These are phyloP conservation scores for Elsinoe perseae DNA, from an alignment of 2,329 filamentous ascomycete species.

Conservation along the genomic window DNA sequence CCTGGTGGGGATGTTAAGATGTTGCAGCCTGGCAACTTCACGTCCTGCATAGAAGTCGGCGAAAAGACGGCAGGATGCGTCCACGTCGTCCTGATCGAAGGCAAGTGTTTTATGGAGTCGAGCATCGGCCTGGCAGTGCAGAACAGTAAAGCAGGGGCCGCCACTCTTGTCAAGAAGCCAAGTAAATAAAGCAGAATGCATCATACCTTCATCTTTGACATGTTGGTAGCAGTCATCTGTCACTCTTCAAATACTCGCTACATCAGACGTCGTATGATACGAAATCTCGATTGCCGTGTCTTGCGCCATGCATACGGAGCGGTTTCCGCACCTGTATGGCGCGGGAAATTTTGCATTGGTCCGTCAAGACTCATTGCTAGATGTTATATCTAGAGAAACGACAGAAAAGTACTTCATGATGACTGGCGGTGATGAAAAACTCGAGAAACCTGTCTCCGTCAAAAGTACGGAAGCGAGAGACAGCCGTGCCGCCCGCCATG, in stretches of 20 bases:
- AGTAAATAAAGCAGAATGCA: background rate
- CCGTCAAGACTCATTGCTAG: too few relatives aligned
- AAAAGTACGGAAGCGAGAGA: conserved; percentile 2
- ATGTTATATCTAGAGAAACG: too few relatives aligned
- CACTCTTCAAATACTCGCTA: too few relatives aligned
- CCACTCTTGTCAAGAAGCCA: background rate
- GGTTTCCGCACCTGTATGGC: too few relatives aligned
- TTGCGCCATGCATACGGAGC: too few relatives aligned
- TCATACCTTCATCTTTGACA: background rate
- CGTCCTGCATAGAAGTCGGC: background rate
- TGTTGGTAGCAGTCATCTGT: too few relatives aligned
- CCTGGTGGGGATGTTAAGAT: background rate
- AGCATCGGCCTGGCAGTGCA: background rate
- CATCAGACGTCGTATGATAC: too few relatives aligned
- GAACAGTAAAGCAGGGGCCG: background rate
- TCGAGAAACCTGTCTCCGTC: background rate
- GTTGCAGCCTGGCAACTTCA: conserved; percentile 1
- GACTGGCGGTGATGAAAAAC: background rate
- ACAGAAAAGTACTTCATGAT: too few relatives aligned
- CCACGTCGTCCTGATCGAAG: background rate
- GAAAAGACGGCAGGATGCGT: background rate
- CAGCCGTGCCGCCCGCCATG: background rate
- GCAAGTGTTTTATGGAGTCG: conserved; percentile 1
- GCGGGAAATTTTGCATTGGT: too few relatives aligned
- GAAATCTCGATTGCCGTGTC: too few relatives aligned